Percentiles rank a stretch among this genome's conserved stretches.
phyloP scores from a whole-genome alignment of 306 rosid genomes.

The Calophaca sinica region DNA sequence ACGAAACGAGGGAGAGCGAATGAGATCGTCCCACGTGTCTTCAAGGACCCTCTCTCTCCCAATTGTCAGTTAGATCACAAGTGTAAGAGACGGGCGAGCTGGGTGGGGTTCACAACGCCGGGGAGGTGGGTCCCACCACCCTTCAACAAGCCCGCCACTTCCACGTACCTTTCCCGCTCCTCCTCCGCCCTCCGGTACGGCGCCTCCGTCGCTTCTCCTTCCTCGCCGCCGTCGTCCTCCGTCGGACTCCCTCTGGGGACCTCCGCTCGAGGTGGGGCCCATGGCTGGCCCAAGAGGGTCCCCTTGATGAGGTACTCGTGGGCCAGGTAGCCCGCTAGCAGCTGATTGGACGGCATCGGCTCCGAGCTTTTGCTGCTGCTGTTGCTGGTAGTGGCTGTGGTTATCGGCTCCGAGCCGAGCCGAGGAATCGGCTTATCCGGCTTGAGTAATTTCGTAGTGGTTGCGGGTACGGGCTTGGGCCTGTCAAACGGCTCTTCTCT shows the following conservation, averaged over 20 bases:
- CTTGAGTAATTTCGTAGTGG: conserved; percentile 49
- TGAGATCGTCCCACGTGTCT: conserved; percentile 51
- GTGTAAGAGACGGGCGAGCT: conserved; percentile 73
- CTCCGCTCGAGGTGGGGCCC: conserved; percentile 56
- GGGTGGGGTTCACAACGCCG: conserved; percentile 87
- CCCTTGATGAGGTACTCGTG: conserved; percentile 86
- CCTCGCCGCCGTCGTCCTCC: conserved; percentile 28
- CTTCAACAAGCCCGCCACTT: conserved; percentile 66
- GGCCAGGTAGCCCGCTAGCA: conserved; percentile 87
- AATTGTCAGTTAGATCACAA: conserved; percentile 55
- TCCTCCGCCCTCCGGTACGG: conserved; percentile 38
- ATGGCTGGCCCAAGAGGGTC: conserved; percentile 72
- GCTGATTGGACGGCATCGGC: conserved; percentile 54
- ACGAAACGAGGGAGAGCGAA: conserved; percentile 30
- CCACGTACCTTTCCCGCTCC: conserved; percentile 65
- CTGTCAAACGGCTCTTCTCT: conserved; percentile 55
- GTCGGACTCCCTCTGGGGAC: conserved; percentile 9
- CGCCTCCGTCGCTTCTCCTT: conserved; percentile 27
- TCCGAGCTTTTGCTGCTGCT: background rate
- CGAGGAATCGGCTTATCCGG: conserved; percentile 42
- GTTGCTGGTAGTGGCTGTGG: background rate
- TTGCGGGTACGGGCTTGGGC: conserved; percentile 53
- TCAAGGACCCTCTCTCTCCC: background rate
- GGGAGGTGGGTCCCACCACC: conserved; percentile 68
- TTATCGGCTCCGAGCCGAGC: conserved; percentile 35